A percentile compares a stretch with the other conserved stretches of the same genome.
phyloP scores from a whole-genome alignment of 768 basidiomycete genomes.

The Tricholoma saponaceum region DNA sequence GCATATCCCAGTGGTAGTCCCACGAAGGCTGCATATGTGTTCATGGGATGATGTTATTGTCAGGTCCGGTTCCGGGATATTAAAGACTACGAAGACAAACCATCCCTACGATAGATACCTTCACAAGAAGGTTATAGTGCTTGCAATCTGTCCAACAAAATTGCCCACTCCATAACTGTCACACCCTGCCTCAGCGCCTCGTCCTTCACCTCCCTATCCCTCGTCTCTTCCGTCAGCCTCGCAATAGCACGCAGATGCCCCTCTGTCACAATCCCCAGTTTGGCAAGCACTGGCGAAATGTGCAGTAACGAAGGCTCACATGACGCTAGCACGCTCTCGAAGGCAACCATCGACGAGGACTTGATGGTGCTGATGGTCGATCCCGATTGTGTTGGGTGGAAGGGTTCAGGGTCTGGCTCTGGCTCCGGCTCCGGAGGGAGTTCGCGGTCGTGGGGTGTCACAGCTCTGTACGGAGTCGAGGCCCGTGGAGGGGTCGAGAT shows the following conservation, averaged over 20 bases:
- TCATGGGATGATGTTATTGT: no score
- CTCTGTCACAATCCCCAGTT: conserved; percentile 53
- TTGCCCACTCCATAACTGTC: conserved; percentile 77
- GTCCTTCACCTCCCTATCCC: conserved; percentile 67
- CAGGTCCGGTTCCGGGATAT: no score
- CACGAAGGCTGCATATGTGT: no score
- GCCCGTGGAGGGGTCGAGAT: conserved; percentile 10
- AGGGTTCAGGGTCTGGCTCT: conserved; percentile 18
- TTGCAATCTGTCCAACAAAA: conserved; percentile 63
- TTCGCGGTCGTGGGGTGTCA: neutral
- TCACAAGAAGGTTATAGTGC: conserved; percentile 11
- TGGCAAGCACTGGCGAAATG: conserved; percentile 51
- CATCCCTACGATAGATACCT: neutral
- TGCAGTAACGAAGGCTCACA: conserved; percentile 67
- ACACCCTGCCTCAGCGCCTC: conserved; percentile 65
- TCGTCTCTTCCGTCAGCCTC: conserved; percentile 57
- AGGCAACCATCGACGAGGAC: conserved; percentile 30
- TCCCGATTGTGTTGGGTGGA: conserved; percentile 34
- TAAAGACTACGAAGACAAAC: neutral
- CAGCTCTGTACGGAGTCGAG: conserved; percentile 15
- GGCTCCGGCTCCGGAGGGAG: neutral
- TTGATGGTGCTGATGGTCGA: conserved; percentile 42
- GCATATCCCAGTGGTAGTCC: no score
- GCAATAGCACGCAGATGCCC: conserved; percentile 64
- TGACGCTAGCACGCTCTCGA: conserved; percentile 53